Base-by-base conservation (phyloP, 73 alveolate species). In the Blepharisma stoltei region DNA sequence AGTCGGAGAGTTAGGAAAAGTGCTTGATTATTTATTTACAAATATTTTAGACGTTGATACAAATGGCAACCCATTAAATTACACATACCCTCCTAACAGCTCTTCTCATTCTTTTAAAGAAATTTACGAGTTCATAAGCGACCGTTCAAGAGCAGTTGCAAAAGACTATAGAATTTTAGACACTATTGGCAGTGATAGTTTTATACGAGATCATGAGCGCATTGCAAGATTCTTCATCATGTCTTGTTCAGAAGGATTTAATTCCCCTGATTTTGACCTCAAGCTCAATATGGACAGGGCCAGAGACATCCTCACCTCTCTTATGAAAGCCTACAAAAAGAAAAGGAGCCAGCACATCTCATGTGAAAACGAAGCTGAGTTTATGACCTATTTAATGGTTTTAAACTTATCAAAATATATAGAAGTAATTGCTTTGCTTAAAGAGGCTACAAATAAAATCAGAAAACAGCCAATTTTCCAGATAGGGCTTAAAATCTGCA, bases 341-440 rank as follows among this genome's bases (percentile, higher is more conserved):
- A 60, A 25, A 20, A 60, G 73, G 23, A 25, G 23, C 2, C 38
- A 60, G 5, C 0, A 9, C 4, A 14, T n/a, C 46, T 25, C 73
- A 8, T 60, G 73, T 25, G 73, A 14, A 14, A 60, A 60, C 23
- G 48, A 60, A 60, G 38, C 73, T 60, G 73, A 60, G 46, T 60
- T 60, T 25, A 18, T 25, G 23, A 9, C 48, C 5, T 60, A 60
- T 25, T 60, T 60, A 8, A 60, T 60, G 23, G 14, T 60, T 9
- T 8, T 38, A 2, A 60, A 60, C 18, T 38, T 38, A 14, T n/a
- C 14, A 14, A 60, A 60, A 8, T 18, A 20, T 8, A n/a, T 60
- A 25, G 46, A 60, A 25, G 23, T 60, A 14, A 8, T 60, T 25
- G 11, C 73, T 8, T 18, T 60, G 46, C 38, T 60, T 14, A 60